Evolutionary conservation across 441 rosid species (phyloP), one percentile per base, ranked within the genome.

Genomic region (Euphorbia schlechtendalii): DNA sequence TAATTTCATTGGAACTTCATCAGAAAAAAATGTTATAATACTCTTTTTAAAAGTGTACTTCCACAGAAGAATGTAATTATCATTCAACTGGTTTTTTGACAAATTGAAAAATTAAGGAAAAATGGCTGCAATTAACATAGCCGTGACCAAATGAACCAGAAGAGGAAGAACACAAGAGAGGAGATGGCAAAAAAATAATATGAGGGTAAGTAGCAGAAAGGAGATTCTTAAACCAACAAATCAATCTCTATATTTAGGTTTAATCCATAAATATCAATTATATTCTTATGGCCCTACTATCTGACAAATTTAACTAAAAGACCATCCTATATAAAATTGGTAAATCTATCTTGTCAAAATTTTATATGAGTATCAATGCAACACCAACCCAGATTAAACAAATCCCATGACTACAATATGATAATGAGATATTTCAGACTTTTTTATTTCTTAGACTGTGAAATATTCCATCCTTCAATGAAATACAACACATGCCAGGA

Each of bases 1-100:
- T 80, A 74, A 90, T 86, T 32, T 74, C 68, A 58, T 74, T 81
- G 58, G 76, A 81, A 77, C 98, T 92, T 75, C 52, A 74, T 45
- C 43, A 75, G 24, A n/a, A 66, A 9, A 63, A 17, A 34, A 69
- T 55, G 5, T 20, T 34, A 34, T 9, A 28, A 9, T 36, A 51
- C 25, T 21, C 13, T 36, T 10, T 20, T 12, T 10, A 27, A 38
- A 36, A 17, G 9, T 21, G 48, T 38, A 12, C 28, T 59, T 18
- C 12, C 4, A 20, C 0, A 36, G 48, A 7, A 59, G 18, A 59
- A 43, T 51, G 25, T 13, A 55, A 25, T 13, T 13, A 13, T 5
- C 18, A 12, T 1, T 8, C 21, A 60, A 60, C 52, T 4, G 30
- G 0, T 30, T 43, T 24, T 61, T 36, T 25, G 17, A n/a, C 20